Evolutionary conservation across 805 yeast genomes (phyloP).

Genomic region (Wickerhamomyces alni): DNA sequence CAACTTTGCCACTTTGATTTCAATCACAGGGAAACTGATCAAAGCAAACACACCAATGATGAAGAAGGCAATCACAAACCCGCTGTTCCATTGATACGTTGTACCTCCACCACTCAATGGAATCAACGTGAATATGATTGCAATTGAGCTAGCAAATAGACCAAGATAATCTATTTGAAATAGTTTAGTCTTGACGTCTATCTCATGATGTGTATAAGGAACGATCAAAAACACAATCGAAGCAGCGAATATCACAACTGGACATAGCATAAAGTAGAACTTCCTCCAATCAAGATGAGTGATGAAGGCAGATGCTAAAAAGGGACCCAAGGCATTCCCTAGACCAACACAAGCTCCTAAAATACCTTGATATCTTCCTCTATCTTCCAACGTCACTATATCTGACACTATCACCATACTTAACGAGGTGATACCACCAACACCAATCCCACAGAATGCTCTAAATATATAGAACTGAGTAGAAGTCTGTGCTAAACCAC

Average conservation of each 20-base stretch:
- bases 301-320: too few species aligned
- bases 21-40: constrained; percentile 36
- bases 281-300: too few species aligned
- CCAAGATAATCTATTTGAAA: constrained; percentile 48
- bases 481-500: constrained; percentile 45
- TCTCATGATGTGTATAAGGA: too few species aligned
- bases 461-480: constrained; percentile 45
- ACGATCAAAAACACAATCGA: too few species aligned
- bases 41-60: constrained; percentile 30
- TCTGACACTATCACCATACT: constrained; percentile 46
- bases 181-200: too few species aligned
- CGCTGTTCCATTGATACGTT: constrained; percentile 40
- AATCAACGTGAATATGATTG: constrained; percentile 40
- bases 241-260: too few species aligned
- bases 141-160: constrained; percentile 37
- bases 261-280: too few species aligned
- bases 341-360: constrained; percentile 43
- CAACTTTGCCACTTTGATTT: constrained; percentile 38
- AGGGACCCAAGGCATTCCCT: constrained; percentile 40
- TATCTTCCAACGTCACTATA: constrained; percentile 42
- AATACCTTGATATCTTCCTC: constrained; percentile 55
- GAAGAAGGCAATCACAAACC: constrained; percentile 27
- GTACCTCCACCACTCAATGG: constrained; percentile 53
- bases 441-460: constrained; percentile 50
- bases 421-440: constrained; percentile 46